Percentiles rank a stretch among this genome's conserved stretches.
phyloP scores from a whole-genome alignment of 2,329 filamentous ascomycete species.

The Gaeumannomyces sp. region DNA sequence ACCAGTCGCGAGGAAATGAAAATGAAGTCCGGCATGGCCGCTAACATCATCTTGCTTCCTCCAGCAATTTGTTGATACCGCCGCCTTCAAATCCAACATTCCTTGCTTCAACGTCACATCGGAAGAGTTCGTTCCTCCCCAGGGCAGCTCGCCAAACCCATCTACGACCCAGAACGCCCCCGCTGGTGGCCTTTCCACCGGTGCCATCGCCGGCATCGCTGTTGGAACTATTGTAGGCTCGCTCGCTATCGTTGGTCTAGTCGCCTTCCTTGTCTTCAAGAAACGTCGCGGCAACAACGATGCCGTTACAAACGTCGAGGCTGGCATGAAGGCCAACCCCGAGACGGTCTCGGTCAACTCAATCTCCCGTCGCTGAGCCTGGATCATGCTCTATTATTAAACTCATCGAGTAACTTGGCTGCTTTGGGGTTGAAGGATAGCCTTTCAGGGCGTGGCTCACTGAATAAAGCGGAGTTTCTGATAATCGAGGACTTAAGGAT shows the following conservation, averaged over 20 bases:
- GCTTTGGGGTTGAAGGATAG: no score
- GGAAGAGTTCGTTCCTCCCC: conserved; percentile 22
- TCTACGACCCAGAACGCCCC: conserved; percentile 17
- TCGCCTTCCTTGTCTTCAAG: conserved; percentile 23
- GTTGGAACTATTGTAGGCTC: conserved; percentile 28
- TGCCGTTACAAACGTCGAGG: conserved; percentile 3
- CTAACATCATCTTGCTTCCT: neutral
- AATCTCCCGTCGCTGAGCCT: neutral
- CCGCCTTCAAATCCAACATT: conserved; percentile 22
- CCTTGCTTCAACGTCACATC: conserved; percentile 34
- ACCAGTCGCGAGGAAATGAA: neutral
- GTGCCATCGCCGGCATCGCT: conserved; percentile 31
- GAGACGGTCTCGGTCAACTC: conserved; percentile 6
- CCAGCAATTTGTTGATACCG: conserved; percentile 22
- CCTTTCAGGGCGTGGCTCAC: no score
- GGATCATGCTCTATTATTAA: no score
- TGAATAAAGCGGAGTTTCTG: no score
- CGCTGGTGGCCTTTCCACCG: conserved; percentile 23
- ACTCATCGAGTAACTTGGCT: no score
- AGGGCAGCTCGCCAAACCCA: conserved; percentile 8
- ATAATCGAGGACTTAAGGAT: no score
- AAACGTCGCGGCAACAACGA: neutral
- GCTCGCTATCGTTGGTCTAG: conserved; percentile 17
- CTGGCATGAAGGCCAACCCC: conserved; percentile 1
- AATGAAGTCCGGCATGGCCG: neutral